These are phyloP conservation scores for Termitomyces sp. DNA, from an alignment of 768 basidiomycete species.

Conservation along the genomic window DNA sequence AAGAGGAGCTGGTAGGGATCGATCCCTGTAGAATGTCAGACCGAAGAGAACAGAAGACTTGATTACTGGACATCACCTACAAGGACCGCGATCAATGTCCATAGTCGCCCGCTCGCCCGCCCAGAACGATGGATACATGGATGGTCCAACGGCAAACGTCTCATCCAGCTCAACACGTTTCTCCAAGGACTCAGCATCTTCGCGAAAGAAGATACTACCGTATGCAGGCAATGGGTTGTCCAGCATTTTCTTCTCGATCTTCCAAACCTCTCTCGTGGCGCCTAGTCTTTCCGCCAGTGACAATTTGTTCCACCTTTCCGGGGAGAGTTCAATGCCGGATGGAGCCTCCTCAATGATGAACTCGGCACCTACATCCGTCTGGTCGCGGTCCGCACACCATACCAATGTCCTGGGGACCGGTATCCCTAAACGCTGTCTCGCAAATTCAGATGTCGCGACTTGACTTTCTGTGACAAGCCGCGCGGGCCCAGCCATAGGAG, in stretches of 20 bases:
- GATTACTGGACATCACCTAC: not conserved
- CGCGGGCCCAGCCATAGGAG: slow-evolving; percentile 2
- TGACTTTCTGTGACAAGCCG: slow-evolving; percentile 2
- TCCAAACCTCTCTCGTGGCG: not conserved
- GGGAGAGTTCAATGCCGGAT: not conserved
- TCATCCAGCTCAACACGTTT: not conserved
- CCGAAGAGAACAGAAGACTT: not conserved
- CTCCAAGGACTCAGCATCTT: not conserved
- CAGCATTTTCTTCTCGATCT: not conserved
- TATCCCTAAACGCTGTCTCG: not conserved
- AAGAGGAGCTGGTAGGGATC: not conserved
- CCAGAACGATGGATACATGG: not conserved
- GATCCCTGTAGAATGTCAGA: not conserved
- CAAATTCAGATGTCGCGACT: slow-evolving; percentile 9
- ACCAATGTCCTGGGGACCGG: not conserved
- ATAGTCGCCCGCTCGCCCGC: not conserved
- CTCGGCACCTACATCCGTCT: slow-evolving; percentile 6
- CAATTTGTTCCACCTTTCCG: not conserved
- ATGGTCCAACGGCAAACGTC: not conserved
- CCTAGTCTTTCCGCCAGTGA: not conserved
- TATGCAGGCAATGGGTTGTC: not conserved
- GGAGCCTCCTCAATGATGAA: slow-evolving; percentile 5
- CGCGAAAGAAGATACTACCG: not conserved
- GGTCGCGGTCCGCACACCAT: slow-evolving; percentile 1
- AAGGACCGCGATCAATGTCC: not conserved